Evolutionary conservation across 352 stramenopile species (phyloP).

Genomic region (Globisporangium perplexum): DNA sequence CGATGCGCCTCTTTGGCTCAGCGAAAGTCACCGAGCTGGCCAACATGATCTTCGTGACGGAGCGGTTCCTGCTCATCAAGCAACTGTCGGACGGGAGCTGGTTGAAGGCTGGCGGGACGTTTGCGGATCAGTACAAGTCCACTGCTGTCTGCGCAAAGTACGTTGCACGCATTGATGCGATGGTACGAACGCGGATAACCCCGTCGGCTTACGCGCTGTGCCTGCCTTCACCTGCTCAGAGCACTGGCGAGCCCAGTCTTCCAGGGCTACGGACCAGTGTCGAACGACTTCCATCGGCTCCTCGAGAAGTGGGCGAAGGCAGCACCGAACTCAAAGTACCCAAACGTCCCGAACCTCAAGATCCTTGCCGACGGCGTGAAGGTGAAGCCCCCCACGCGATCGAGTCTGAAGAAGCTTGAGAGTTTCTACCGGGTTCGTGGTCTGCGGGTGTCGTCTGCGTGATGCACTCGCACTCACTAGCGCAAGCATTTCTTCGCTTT

Average conservation of each 20-base stretch:
- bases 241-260: constrained; percentile 47
- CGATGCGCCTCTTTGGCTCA: constrained; percentile 67
- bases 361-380: constrained; percentile 43
- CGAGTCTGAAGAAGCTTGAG: constrained; percentile 61
- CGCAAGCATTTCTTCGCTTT: not conserved
- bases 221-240: constrained; percentile 17
- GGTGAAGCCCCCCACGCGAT: constrained; percentile 31
- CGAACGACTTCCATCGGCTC: constrained; percentile 45
- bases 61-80: constrained; percentile 58
- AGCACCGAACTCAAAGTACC: constrained; percentile 20
- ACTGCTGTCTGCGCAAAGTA: constrained; percentile 81
- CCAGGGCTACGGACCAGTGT: constrained; percentile 52
- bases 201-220: not conserved
- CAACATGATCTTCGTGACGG: constrained; percentile 46
- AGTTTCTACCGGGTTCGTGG: constrained; percentile 51
- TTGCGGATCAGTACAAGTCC: constrained; percentile 72
- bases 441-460: not conserved
- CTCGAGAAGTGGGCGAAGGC: constrained; percentile 65
- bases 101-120: constrained; percentile 47
- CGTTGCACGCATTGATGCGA: constrained; percentile 7
- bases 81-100: constrained; percentile 73
- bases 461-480: not conserved
- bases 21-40: constrained; percentile 26
- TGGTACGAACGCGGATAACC: not conserved
- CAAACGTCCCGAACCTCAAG: constrained; percentile 32